These are phyloP conservation scores for Penicillium subrubescens DNA, from an alignment of 495 filamentous ascomycete species.

Conservation along the genomic window DNA sequence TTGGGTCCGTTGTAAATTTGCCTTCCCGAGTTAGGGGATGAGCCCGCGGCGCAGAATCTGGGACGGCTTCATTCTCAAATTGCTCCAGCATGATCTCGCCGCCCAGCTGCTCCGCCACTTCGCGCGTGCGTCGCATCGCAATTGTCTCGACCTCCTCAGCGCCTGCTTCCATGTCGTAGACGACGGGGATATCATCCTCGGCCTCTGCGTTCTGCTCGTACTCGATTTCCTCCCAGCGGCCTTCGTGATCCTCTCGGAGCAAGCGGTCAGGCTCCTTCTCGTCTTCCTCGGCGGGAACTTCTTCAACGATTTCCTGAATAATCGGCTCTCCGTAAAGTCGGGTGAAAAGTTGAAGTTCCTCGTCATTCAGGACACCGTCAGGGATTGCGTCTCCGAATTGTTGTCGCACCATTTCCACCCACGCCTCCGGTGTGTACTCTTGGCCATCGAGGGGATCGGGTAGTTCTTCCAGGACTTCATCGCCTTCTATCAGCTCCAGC, in stretches of 20 bases:
- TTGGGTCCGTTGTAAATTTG: slow-evolving; percentile 65
- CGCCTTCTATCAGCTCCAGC: slow-evolving; percentile 33
- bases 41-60: slow-evolving; percentile 42
- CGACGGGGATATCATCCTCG: slow-evolving; percentile 34
- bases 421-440: slow-evolving; percentile 55
- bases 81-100: slow-evolving; percentile 51
- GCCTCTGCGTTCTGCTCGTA: slow-evolving; percentile 32
- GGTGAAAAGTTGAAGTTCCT: slow-evolving; percentile 76
- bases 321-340: slow-evolving; percentile 75
- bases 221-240: slow-evolving; percentile 62
- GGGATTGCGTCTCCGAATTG: slow-evolving; percentile 79
- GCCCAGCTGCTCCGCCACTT: slow-evolving; percentile 49
- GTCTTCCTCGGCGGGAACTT: slow-evolving; percentile 29
- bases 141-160: slow-evolving; percentile 33
- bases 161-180: slow-evolving; percentile 45
- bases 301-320: slow-evolving; percentile 43
- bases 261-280: slow-evolving; percentile 42
- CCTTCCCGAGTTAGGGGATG: slow-evolving; percentile 70
- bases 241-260: slow-evolving; percentile 60
- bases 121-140: slow-evolving; percentile 42
- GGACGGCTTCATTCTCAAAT: slow-evolving; percentile 53
- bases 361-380: slow-evolving; percentile 64
- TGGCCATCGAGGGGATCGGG: slow-evolving; percentile 31
- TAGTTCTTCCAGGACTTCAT: slow-evolving; percentile 22
- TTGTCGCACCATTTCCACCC: slow-evolving; percentile 70